Evolutionary conservation across 169 alveolate species (phyloP).

Genomic region (Plasmodium coatneyi): DNA sequence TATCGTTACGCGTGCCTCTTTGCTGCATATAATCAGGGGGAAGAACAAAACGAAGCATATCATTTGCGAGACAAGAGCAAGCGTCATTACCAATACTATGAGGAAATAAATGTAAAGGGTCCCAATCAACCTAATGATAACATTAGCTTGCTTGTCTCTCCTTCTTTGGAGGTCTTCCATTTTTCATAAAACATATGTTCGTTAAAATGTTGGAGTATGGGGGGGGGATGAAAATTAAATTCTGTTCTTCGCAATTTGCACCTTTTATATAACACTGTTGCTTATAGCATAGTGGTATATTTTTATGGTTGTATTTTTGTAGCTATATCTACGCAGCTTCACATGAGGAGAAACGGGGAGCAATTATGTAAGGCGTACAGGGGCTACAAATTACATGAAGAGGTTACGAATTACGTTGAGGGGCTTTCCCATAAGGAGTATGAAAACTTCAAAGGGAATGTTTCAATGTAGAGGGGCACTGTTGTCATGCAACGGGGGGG

Average conservation of each 20-base stretch:
- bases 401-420: background rate
- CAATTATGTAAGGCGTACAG: background rate
- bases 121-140: slow-evolving; percentile 13
- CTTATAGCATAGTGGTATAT: background rate
- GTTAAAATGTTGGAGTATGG: background rate
- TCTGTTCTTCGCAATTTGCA: background rate
- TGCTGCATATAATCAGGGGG: slow-evolving; percentile 33
- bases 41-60: slow-evolving; percentile 19
- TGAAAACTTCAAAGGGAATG: background rate
- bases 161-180: slow-evolving; percentile 8
- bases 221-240: background rate
- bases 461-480: background rate
- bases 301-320: background rate
- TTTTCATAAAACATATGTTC: background rate
- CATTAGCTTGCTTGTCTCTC: background rate
- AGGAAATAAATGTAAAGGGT: background rate
- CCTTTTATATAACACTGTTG: background rate
- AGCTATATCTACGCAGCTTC: background rate
- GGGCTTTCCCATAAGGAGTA: background rate
- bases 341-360: background rate
- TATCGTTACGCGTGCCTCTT: background rate
- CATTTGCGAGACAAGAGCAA: background rate
- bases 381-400: background rate
- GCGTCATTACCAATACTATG: background rate
- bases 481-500: background rate